Base-by-base conservation (phyloP, 164 flowering plant genomes). In the Tetrastigma voinierianum region DNA sequence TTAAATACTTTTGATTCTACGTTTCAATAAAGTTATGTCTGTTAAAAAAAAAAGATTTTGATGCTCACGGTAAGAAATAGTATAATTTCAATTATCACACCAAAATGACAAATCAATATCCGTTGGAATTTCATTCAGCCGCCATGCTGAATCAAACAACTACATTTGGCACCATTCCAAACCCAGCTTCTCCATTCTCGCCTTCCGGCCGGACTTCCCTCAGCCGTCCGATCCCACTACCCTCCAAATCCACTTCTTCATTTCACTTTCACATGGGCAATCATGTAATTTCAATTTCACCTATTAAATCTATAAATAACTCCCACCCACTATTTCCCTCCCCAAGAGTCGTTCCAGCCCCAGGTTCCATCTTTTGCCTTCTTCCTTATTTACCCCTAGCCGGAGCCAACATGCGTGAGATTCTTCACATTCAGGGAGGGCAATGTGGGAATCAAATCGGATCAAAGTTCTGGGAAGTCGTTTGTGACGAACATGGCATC, bases 331-430 rank as follows among this genome's bases (percentile, higher is more conserved):
- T 46, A 11, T 47, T 55, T 17, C 43, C 51, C 18, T 10, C 18
- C 48, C 15, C 9, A 10, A n/a, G n/a, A n/a, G n/a, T n/a, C n/a
- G n/a, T n/a, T n/a, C n/a, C n/a, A n/a, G n/a, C n/a, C n/a, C n/a
- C n/a, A n/a, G n/a, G n/a, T n/a, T n/a, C n/a, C n/a, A n/a, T n/a
- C n/a, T n/a, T n/a, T 7, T 16, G 10, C 0, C 0, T 48, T n/a
- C 1, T 49, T 32, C 64, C 64, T n/a, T 21, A 43, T 70, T 64
- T 63, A 13, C 62, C 67, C 72, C 57, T 32, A n/a, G n/a, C n/a
- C n/a, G n/a, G n/a, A n/a, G n/a, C n/a, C n/a, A 79, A 72, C 45
- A 82, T 82, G 85, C 69, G 85, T 48, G 85, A 82, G 54, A 82
- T 82, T 60, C 55, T 82, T 55, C 85, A 82, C 73, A 75, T 82